Evolutionary conservation across 148 eudicot genomes (phyloP).

Genomic region (Talinum fruticosum): DNA sequence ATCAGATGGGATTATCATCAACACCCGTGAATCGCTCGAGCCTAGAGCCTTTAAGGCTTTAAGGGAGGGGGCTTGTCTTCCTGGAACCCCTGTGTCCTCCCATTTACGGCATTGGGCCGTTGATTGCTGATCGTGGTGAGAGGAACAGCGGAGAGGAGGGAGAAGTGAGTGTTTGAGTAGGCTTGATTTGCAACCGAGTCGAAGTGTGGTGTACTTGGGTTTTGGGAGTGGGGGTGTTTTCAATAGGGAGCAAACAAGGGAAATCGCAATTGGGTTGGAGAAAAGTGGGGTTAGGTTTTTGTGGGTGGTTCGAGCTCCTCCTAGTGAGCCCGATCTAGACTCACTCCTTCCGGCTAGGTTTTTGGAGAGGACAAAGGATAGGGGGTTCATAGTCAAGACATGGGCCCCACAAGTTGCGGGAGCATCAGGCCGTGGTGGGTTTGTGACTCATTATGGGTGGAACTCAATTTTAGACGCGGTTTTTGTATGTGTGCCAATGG

Average conservation of each 20-base stretch:
- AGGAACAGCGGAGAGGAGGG: neutral
- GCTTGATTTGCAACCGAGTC: slow-evolving; percentile 39
- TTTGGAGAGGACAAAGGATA: slow-evolving; percentile 34
- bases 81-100: slow-evolving; percentile 30
- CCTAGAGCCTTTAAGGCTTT: slow-evolving; percentile 26
- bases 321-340: slow-evolving; percentile 31
- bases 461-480: slow-evolving; percentile 36
- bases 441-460: slow-evolving; percentile 56
- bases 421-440: slow-evolving; percentile 48
- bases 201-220: slow-evolving; percentile 43
- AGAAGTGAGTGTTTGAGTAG: slow-evolving; percentile 40
- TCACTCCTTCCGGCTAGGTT: slow-evolving; percentile 39
- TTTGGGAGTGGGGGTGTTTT: slow-evolving; percentile 44
- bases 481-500: slow-evolving; percentile 31
- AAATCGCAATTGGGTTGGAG: slow-evolving; percentile 44
- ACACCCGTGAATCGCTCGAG: slow-evolving; percentile 39
- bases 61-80: slow-evolving; percentile 26
- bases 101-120: slow-evolving; percentile 37
- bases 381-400: slow-evolving; percentile 41
- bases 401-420: slow-evolving; percentile 48
- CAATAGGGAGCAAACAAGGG: slow-evolving; percentile 26
- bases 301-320: slow-evolving; percentile 52
- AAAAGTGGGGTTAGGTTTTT: slow-evolving; percentile 39
- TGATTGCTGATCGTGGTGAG: slow-evolving; percentile 20
- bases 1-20: slow-evolving; percentile 29